phyloP scores from a whole-genome alignment of 192 early-diverging fungal genomes.

The Coemansia sp. region DNA sequence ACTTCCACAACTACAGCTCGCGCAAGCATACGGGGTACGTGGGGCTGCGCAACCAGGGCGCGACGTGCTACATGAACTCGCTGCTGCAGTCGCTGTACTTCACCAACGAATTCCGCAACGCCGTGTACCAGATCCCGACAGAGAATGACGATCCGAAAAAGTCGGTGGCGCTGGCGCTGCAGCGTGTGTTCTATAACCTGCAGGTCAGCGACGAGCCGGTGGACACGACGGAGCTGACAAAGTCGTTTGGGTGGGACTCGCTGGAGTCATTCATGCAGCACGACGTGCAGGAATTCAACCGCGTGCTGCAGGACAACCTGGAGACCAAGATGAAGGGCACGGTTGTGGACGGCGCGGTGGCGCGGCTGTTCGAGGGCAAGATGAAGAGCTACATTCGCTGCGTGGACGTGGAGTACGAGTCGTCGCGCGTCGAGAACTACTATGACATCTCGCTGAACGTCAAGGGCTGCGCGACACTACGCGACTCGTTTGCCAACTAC shows the following conservation, averaged over 20 bases:
- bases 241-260: constrained; percentile 98
- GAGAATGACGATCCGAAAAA: constrained; percentile 83
- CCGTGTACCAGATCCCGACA: constrained; percentile 90
- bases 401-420: constrained; percentile 91
- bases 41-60: constrained; percentile 94
- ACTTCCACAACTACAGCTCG: constrained; percentile 90
- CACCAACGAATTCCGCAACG: constrained; percentile 89
- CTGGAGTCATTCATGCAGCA: constrained; percentile 95
- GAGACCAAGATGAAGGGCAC: constrained; percentile 98
- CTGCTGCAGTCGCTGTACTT: constrained; percentile 92
- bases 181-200: constrained; percentile 91
- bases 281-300: constrained; percentile 98
- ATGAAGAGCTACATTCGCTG: constrained; percentile 98
- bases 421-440: constrained; percentile 89
- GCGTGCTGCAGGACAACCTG: constrained; percentile 94
- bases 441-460: constrained; percentile 98
- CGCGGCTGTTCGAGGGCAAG: constrained; percentile 89
- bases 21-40: constrained; percentile 87
- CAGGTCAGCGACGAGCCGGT: constrained; percentile 69
- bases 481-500: constrained; percentile 89
- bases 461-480: constrained; percentile 82
- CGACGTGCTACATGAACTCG: constrained; percentile 99
- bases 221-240: constrained; percentile 91
- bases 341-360: constrained; percentile 85
- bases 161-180: constrained; percentile 84